A percentile compares a stretch with the other conserved stretches of the same genome.
These are phyloP conservation scores for Rhytidhysteron rufulum DNA, from an alignment of 2,329 filamentous ascomycete species.

Conservation along the genomic window DNA sequence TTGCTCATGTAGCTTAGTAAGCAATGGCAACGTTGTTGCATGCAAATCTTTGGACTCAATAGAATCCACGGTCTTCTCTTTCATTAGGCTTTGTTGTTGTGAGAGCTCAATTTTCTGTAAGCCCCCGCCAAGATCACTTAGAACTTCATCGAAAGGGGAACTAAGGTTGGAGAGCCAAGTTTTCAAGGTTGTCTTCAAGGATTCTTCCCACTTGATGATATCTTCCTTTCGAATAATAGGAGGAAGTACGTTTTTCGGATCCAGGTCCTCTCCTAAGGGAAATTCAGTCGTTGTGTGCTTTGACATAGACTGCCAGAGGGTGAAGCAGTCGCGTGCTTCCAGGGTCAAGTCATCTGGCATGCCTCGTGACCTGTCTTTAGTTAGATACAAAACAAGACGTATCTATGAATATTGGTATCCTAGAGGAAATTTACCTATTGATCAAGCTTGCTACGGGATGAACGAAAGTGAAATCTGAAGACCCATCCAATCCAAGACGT, in stretches of 20 bases:
- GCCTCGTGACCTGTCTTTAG: slow-evolving; percentile 48
- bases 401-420: no score
- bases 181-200: slow-evolving; percentile 56
- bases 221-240: slow-evolving; percentile 60
- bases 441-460: slow-evolving; percentile 64
- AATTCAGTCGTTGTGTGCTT: slow-evolving; percentile 53
- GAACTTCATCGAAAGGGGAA: slow-evolving; percentile 52
- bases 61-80: background rate
- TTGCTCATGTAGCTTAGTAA: slow-evolving; percentile 58
- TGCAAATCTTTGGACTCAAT: slow-evolving; percentile 28
- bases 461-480: slow-evolving; percentile 54
- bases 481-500: slow-evolving; percentile 47
- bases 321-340: slow-evolving; percentile 67
- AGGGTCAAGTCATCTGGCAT: slow-evolving; percentile 65
- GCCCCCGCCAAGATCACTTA: slow-evolving; percentile 40
- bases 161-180: slow-evolving; percentile 56
- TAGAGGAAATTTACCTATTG: slow-evolving; percentile 36
- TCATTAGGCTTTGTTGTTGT: slow-evolving; percentile 14
- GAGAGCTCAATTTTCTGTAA: slow-evolving; percentile 10
- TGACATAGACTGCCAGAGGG: slow-evolving; percentile 62
- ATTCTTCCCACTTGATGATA: slow-evolving; percentile 61
- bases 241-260: slow-evolving; percentile 50
- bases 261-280: slow-evolving; percentile 48
- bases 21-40: slow-evolving; percentile 54
- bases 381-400: no score